Percentiles rank a stretch among this genome's conserved stretches.
Evolutionary conservation across 2,329 filamentous ascomycete genomes (phyloP).

Genomic region (Sporothrix brunneoviolacea): DNA sequence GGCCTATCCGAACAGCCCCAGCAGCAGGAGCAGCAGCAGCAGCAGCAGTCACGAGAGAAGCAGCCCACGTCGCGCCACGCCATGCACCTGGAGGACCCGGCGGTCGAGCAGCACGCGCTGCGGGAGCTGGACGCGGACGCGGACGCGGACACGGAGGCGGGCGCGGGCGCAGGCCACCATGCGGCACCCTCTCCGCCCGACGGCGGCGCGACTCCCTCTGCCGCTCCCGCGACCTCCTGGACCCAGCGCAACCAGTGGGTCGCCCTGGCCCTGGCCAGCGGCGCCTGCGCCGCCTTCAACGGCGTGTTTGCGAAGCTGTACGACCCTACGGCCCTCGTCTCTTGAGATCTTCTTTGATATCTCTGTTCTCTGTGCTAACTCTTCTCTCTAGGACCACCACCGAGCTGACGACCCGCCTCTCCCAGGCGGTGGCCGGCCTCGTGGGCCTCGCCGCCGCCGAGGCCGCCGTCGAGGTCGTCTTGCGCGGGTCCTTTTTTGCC

Average conservation of each 20-base stretch:
- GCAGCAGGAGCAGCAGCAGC: no score
- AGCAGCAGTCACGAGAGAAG: no score
- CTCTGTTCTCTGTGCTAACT: background rate
- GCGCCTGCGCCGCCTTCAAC: constrained; percentile 73
- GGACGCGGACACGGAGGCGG: background rate
- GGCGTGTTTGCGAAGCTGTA: constrained; percentile 79
- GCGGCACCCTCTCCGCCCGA: no score
- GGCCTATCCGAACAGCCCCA: no score
- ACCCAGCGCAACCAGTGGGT: constrained; percentile 49
- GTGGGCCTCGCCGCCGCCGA: constrained; percentile 38
- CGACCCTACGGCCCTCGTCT: constrained; percentile 22
- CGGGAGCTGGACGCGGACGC: background rate
- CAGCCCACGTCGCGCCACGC: background rate
- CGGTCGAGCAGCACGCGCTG: constrained; percentile 5
- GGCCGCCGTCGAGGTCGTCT: constrained; percentile 38
- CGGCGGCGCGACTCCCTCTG: background rate
- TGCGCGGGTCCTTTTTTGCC: constrained; percentile 29
- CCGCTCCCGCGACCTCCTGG: constrained; percentile 17
- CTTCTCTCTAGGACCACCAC: constrained; percentile 44
- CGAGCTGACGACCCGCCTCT: constrained; percentile 44
- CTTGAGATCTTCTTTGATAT: background rate
- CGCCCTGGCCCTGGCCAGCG: constrained; percentile 63
- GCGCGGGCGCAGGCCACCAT: no score
- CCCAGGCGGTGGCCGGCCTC: constrained; percentile 36
- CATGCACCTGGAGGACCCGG: constrained; percentile 9